Evolutionary conservation across 768 basidiomycete genomes (phyloP).

Genomic region (Scleroderma citrinum): DNA sequence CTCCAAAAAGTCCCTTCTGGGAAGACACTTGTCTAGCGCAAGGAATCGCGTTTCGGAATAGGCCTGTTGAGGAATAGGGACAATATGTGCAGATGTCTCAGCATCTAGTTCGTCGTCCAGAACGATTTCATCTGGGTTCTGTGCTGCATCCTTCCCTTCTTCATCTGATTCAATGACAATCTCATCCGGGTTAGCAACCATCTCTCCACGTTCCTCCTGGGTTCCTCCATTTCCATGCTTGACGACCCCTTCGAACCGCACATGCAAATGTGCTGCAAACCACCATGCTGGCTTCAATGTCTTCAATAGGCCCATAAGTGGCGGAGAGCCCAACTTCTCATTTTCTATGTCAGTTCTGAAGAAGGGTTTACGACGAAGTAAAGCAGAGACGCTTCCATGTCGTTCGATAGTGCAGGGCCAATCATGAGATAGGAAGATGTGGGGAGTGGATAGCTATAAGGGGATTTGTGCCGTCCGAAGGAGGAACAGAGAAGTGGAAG

Average conservation of each 20-base stretch:
- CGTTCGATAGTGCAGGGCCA: slow-evolving; percentile 88
- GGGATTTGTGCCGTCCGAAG: background rate
- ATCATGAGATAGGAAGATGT: slow-evolving; percentile 92
- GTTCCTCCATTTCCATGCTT: slow-evolving; percentile 32
- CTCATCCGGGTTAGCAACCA: slow-evolving; percentile 32
- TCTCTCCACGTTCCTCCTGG: background rate
- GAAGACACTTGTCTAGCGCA: slow-evolving; percentile 87
- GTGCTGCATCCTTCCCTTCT: slow-evolving; percentile 29
- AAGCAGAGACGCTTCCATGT: slow-evolving; percentile 59
- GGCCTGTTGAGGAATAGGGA: background rate
- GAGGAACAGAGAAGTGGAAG: background rate
- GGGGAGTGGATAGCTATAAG: slow-evolving; percentile 48
- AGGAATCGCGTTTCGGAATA: slow-evolving; percentile 64
- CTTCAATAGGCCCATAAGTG: slow-evolving; percentile 69
- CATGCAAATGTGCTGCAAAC: slow-evolving; percentile 91
- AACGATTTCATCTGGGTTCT: slow-evolving; percentile 49
- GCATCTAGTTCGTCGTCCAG: slow-evolving; percentile 43
- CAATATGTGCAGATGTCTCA: slow-evolving; percentile 25
- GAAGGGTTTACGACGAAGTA: slow-evolving; percentile 75
- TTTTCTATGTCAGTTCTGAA: slow-evolving; percentile 62
- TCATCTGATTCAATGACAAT: slow-evolving; percentile 30
- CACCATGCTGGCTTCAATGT: slow-evolving; percentile 78
- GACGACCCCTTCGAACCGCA: slow-evolving; percentile 73
- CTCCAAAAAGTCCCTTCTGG: slow-evolving; percentile 73
- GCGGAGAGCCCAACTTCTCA: slow-evolving; percentile 79